Evolutionary conservation across 495 filamentous ascomycete genomes (phyloP).

Genomic region (Tuber aestivum): DNA sequence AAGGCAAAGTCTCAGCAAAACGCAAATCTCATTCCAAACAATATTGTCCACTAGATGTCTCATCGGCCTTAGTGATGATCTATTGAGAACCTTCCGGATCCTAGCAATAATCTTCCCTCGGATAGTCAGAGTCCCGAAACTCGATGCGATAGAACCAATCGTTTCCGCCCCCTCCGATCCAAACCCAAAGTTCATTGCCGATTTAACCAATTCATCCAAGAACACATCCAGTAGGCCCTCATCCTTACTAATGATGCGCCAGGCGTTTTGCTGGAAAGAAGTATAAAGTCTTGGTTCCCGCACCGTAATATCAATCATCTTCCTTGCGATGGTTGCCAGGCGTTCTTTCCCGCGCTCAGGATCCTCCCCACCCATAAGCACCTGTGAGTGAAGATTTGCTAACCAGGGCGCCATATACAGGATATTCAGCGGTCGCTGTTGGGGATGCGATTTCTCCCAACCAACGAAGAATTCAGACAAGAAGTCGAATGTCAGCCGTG

Average conservation of each 20-base stretch:
- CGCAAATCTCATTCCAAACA: slow-evolving; percentile 60
- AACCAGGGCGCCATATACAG: slow-evolving; percentile 65
- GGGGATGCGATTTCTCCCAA: slow-evolving; percentile 59
- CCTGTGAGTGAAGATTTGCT: slow-evolving; percentile 51
- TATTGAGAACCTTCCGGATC: slow-evolving; percentile 58
- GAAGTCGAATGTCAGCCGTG: slow-evolving; percentile 61
- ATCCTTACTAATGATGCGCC: slow-evolving; percentile 58
- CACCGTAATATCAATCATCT: slow-evolving; percentile 57
- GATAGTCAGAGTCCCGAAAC: slow-evolving; percentile 57
- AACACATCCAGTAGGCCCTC: slow-evolving; percentile 59
- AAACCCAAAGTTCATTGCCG: slow-evolving; percentile 52
- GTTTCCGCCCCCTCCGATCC: slow-evolving; percentile 56
- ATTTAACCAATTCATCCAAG: slow-evolving; percentile 58
- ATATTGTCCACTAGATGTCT: slow-evolving; percentile 57
- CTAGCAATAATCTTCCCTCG: slow-evolving; percentile 57
- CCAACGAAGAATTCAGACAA: slow-evolving; percentile 63
- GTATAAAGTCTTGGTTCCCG: slow-evolving; percentile 53
- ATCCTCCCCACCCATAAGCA: slow-evolving; percentile 54
- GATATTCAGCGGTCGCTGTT: slow-evolving; percentile 58
- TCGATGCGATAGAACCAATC: slow-evolving; percentile 55
- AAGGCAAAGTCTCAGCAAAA: slow-evolving; percentile 58
- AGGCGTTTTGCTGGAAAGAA: slow-evolving; percentile 56
- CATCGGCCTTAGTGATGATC: slow-evolving; percentile 57
- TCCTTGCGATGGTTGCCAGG: slow-evolving; percentile 56
- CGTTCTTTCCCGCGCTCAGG: slow-evolving; percentile 58